Evolutionary conservation across 1,284 basidiomycete species (phyloP).

Genomic region (Ceratobasidium sp.): DNA sequence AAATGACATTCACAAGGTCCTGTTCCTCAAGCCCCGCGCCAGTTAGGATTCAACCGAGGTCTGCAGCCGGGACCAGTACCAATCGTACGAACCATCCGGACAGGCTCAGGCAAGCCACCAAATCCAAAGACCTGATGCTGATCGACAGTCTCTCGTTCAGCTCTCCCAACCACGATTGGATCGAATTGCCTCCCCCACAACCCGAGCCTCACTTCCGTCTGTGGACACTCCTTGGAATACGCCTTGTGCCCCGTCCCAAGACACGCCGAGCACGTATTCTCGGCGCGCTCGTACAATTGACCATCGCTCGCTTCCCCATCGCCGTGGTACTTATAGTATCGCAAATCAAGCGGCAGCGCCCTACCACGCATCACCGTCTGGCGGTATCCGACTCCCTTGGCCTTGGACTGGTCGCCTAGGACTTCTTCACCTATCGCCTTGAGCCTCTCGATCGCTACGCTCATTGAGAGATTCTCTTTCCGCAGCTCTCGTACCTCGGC

Average conservation of each 20-base stretch:
- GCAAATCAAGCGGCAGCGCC: constrained; percentile 21
- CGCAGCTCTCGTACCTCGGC: neutral
- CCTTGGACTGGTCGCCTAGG: constrained; percentile 12
- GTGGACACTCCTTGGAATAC: constrained; percentile 20
- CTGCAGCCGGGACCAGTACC: neutral
- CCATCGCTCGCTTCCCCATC: constrained; percentile 15
- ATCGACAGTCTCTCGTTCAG: neutral
- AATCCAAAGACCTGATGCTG: neutral
- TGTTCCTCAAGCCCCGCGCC: neutral
- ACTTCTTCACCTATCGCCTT: neutral
- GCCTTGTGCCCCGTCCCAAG: constrained; percentile 23
- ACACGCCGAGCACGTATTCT: constrained; percentile 27
- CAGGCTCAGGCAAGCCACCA: neutral
- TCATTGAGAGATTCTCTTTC: constrained; percentile 3
- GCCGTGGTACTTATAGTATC: constrained; percentile 33
- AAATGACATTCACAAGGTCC: constrained; percentile 11
- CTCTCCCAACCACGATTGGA: neutral
- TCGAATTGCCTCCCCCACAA: constrained; percentile 16
- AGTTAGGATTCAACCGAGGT: neutral
- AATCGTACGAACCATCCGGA: constrained; percentile 3
- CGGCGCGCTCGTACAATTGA: constrained; percentile 8
- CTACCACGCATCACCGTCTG: neutral
- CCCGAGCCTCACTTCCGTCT: constrained; percentile 27
- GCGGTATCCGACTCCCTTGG: neutral
- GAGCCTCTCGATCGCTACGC: neutral